These are phyloP conservation scores for Cicer pinnatifidum DNA, from an alignment of 306 rosid genomes.

Conservation along the genomic window DNA sequence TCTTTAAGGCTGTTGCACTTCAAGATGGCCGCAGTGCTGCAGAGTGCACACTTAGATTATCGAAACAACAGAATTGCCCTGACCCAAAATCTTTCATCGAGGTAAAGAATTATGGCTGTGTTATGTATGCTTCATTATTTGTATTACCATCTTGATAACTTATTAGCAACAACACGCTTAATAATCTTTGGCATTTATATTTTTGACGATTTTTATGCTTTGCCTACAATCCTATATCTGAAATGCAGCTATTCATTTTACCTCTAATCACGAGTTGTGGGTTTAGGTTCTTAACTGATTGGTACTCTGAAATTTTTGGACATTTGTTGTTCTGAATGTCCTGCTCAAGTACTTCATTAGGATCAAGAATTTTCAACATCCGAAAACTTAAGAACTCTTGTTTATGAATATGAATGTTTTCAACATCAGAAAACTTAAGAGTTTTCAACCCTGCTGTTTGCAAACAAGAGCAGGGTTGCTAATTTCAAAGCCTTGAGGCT, in stretches of 20 bases:
- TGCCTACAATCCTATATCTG: neutral
- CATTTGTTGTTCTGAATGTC: slow-evolving; percentile 14
- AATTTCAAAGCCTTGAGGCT: too few relatives aligned
- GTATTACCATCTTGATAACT: slow-evolving; percentile 6
- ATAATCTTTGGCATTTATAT: neutral
- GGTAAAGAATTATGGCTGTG: slow-evolving; percentile 50
- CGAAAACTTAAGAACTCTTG: neutral
- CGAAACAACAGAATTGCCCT: slow-evolving; percentile 71
- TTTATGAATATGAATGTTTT: neutral
- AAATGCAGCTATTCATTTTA: neutral
- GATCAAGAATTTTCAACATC: slow-evolving; percentile 13
- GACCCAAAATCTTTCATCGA: slow-evolving; percentile 73
- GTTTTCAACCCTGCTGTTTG: too few relatives aligned
- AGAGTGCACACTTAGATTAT: slow-evolving; percentile 74
- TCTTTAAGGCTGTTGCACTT: slow-evolving; percentile 78
- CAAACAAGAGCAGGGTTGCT: too few relatives aligned
- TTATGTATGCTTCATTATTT: slow-evolving; percentile 6
- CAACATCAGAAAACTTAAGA: neutral
- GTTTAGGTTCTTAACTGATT: slow-evolving; percentile 11
- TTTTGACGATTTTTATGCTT: slow-evolving; percentile 29
- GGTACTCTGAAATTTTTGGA: slow-evolving; percentile 21
- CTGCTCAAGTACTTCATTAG: slow-evolving; percentile 11
- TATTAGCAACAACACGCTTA: neutral
- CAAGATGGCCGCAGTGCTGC: slow-evolving; percentile 73
- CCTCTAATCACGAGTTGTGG: slow-evolving; percentile 19